Conservation (phyloP, 768 basidiomycete species). For the Omphalotus guepiniiformis region DNA sequence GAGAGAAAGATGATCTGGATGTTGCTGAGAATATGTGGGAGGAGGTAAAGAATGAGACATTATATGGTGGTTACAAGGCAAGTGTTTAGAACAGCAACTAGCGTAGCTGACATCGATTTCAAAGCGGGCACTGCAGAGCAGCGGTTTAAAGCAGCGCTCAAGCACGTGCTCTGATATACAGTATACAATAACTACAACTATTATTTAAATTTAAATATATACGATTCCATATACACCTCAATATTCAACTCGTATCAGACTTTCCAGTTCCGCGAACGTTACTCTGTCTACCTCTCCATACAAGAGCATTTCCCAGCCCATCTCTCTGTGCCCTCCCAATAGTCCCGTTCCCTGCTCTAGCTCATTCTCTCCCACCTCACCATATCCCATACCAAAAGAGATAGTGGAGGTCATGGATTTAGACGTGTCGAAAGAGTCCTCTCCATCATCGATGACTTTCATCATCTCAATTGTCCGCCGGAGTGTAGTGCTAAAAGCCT, state of each 20-base stretch:
- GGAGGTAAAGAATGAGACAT: conserved; percentile 50
- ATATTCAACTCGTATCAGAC: conserved; percentile 60
- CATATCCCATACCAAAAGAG: conserved; percentile 83
- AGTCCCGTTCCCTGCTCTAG: conserved; percentile 73
- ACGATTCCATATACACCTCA: conserved; percentile 11
- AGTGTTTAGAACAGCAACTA: conserved; percentile 6
- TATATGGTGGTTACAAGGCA: conserved; percentile 11
- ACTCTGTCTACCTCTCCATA: conserved; percentile 67
- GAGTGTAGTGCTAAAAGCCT: conserved; percentile 48
- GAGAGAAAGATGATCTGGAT: conserved; percentile 22
- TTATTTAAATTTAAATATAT: background rate
- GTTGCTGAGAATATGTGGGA: conserved; percentile 57
- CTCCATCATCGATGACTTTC: conserved; percentile 73
- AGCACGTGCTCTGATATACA: background rate
- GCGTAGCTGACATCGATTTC: background rate
- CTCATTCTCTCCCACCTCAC: conserved; percentile 62
- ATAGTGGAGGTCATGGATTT: conserved; percentile 57
- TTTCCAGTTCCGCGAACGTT: conserved; percentile 77
- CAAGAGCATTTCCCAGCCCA: conserved; percentile 70
- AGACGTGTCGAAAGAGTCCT: conserved; percentile 69
- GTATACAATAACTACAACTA: background rate
- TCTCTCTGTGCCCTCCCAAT: conserved; percentile 66
- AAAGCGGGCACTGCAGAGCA: conserved; percentile 5
- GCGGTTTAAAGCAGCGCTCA: background rate
- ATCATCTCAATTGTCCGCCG: conserved; percentile 72